phyloP scores from a whole-genome alignment of 345 rosid species.

The Dovyalis caffra region DNA sequence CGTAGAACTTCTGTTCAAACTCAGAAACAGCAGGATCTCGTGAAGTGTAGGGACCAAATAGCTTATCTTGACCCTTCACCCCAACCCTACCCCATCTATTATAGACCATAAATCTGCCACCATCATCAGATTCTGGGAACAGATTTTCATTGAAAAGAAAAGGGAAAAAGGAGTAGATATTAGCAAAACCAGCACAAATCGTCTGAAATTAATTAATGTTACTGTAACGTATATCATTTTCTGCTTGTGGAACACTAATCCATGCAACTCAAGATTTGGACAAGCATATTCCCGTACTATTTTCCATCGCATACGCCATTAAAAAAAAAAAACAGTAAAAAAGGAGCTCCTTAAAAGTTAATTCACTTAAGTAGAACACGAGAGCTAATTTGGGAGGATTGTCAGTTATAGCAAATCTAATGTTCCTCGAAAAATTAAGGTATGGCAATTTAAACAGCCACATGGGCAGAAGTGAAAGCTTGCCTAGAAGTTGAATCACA shows the following conservation, averaged over 20 bases:
- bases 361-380: no score
- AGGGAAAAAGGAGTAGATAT: background rate
- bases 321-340: background rate
- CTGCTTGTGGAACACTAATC: background rate
- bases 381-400: background rate
- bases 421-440: background rate
- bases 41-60: constrained; percentile 63
- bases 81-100: constrained; percentile 96
- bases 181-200: background rate
- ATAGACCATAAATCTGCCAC: constrained; percentile 60
- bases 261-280: background rate
- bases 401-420: background rate
- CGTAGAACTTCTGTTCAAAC: constrained; percentile 61
- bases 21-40: constrained; percentile 47
- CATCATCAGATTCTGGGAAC: constrained; percentile 68
- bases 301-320: background rate
- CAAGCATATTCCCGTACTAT: background rate
- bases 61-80: constrained; percentile 72
- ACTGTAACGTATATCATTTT: background rate
- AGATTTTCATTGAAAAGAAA: constrained; percentile 6
- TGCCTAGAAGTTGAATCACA: constrained; percentile 78
- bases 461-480: constrained; percentile 15
- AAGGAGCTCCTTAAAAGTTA: background rate
- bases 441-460: background rate
- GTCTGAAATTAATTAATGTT: background rate